Percentiles rank a stretch among this genome's conserved stretches.
phyloP scores from a whole-genome alignment of 352 stramenopile genomes.

The Phytopythium montanum region DNA sequence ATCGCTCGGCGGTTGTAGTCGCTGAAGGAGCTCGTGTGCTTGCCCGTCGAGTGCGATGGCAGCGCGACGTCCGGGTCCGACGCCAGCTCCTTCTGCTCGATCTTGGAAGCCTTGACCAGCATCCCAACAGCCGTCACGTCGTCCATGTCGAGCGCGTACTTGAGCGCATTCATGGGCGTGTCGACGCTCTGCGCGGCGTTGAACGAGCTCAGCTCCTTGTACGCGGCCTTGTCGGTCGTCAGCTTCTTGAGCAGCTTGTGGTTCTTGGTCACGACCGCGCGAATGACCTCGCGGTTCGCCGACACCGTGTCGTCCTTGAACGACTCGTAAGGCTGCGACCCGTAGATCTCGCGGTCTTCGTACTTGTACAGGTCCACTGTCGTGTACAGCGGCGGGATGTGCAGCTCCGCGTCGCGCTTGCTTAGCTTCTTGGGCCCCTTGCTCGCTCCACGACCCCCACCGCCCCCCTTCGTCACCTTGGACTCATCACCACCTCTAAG shows the following conservation, averaged over 20 bases:
- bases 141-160: conserved; percentile 61
- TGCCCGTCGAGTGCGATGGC: conserved; percentile 68
- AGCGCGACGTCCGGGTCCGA: conserved; percentile 47
- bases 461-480: conserved; percentile 1
- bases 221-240: conserved; percentile 38
- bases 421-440: conserved; percentile 32
- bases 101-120: conserved; percentile 44
- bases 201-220: conserved; percentile 52
- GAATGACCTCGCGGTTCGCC: conserved; percentile 60
- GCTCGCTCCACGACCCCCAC: conserved; percentile 7
- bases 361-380: conserved; percentile 49
- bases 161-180: conserved; percentile 38
- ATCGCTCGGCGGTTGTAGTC: conserved; percentile 81
- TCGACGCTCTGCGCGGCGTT: conserved; percentile 38
- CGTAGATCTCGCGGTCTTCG: conserved; percentile 50
- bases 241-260: conserved; percentile 67
- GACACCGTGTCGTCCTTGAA: conserved; percentile 48
- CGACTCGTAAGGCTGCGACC: conserved; percentile 32
- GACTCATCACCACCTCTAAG: conserved; percentile 15
- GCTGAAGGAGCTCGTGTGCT: conserved; percentile 74
- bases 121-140: conserved; percentile 44
- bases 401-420: conserved; percentile 25
- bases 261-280: conserved; percentile 66
- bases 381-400: conserved; percentile 48
- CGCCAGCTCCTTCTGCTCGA: conserved; percentile 39